phyloP scores from a whole-genome alignment of 495 filamentous ascomycete species.

The Aspergillus taichungensis region DNA sequence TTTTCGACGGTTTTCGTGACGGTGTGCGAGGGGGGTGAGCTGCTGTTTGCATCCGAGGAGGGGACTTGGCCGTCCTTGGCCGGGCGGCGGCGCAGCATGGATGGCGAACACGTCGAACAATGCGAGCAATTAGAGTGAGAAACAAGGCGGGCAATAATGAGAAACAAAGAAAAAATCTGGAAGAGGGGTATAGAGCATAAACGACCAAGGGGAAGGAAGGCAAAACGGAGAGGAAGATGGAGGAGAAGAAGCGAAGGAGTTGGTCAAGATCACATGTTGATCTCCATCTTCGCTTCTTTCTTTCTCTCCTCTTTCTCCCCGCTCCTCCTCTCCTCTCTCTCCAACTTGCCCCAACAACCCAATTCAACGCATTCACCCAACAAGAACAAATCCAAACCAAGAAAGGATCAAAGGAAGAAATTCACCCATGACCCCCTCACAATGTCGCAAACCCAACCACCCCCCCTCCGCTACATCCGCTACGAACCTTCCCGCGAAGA shows the following conservation, averaged over 20 bases:
- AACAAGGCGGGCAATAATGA: neutral
- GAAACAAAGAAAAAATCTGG: neutral
- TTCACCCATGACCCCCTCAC: conserved; percentile 15
- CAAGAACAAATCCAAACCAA: conserved; percentile 1
- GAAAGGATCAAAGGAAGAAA: conserved; percentile 18
- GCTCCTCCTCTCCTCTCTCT: conserved; percentile 1
- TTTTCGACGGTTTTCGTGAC: neutral
- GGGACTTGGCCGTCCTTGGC: conserved; percentile 24
- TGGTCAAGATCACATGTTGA: conserved; percentile 27
- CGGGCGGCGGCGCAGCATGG: conserved; percentile 36
- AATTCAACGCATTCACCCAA: neutral
- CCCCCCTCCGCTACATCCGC: conserved; percentile 63
- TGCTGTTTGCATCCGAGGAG: conserved; percentile 8
- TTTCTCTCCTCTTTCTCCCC: conserved; percentile 5
- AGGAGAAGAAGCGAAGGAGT: too few relatives aligned
- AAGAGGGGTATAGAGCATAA: neutral
- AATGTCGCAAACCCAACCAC: conserved; percentile 1
- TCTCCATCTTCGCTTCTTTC: conserved; percentile 2
- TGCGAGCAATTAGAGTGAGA: neutral
- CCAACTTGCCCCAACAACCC: neutral
- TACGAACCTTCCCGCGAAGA: conserved; percentile 74
- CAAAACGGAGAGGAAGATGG: neutral
- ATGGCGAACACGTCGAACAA: neutral
- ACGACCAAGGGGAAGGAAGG: neutral
- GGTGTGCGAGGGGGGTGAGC: neutral